A percentile compares a stretch with the other conserved stretches of the same genome.
phyloP scores from a whole-genome alignment of 2,329 filamentous ascomycete species.

The Ambrosiella cleistominuta region DNA sequence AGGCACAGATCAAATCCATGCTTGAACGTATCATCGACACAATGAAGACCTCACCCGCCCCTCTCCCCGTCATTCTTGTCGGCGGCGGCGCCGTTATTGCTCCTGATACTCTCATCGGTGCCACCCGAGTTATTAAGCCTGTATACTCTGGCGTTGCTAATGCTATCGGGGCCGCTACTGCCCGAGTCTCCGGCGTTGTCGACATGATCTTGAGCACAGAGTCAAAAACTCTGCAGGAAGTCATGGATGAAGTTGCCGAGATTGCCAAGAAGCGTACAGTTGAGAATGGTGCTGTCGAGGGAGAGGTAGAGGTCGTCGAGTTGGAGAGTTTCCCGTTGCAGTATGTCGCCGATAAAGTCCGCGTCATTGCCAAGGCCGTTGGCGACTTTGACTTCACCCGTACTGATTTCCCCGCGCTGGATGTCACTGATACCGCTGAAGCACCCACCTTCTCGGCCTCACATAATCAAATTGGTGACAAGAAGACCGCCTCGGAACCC shows the following conservation, averaged over 20 bases:
- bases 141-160: slow-evolving; percentile 43
- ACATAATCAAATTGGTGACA: slow-evolving; percentile 16
- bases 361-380: slow-evolving; percentile 40
- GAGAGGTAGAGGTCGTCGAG: slow-evolving; percentile 31
- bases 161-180: slow-evolving; percentile 46
- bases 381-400: slow-evolving; percentile 31
- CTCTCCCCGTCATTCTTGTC: slow-evolving; percentile 42
- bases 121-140: slow-evolving; percentile 37
- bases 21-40: slow-evolving; percentile 40
- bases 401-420: slow-evolving; percentile 15
- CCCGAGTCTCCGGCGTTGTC: slow-evolving; percentile 37
- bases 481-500: slow-evolving; percentile 15
- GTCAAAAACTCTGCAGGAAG: slow-evolving; percentile 22
- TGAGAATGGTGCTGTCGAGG: slow-evolving; percentile 23
- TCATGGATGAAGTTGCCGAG: slow-evolving; percentile 25
- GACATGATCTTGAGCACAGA: slow-evolving; percentile 34
- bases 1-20: slow-evolving; percentile 27
- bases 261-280: slow-evolving; percentile 16
- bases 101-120: slow-evolving; percentile 35
- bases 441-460: not conserved
- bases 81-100: slow-evolving; percentile 45
- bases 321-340: slow-evolving; percentile 37
- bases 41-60: slow-evolving; percentile 44
- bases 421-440: slow-evolving; percentile 2
- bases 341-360: slow-evolving; percentile 31